Base-by-base conservation (phyloP, 768 basidiomycete genomes). In the Dacryopinax primogenitus region DNA sequence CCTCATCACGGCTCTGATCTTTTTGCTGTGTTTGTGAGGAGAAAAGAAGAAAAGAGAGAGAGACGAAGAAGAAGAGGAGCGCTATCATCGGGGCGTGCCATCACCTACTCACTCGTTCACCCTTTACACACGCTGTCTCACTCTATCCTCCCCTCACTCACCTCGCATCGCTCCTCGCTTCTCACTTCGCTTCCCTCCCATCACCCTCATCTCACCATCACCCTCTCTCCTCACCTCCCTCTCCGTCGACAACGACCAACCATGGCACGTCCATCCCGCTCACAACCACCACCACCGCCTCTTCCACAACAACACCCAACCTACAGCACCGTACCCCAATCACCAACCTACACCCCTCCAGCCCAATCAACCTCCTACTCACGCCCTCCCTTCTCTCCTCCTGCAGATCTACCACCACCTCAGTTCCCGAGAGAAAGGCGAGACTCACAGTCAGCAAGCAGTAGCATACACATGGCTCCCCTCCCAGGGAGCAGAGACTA, bases 401-500 rank as follows among this genome's bases (percentile, higher is more conserved):
- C 51, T 15, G 51, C 51, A 58, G 51, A 58, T 30, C 51, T 58
- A 21, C 51, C 51, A 3, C 51, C 51, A 3, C 51, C 51, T 28
- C 13, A 15, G 13, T 26, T 26, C 51, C 51, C 11, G 51, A 11
- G 51, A 32, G 51, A 58, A 58, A 11, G 51, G 51, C 3, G 51
- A 6, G 51, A 58, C 51, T 28, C 26, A 3, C 18, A 15, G 3
- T 23, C 51, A 28, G 12, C 51, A 6, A 21, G 51, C 51, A 32
- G 45, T 9, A 47, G 51, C 51, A 58, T 58, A 58, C 51, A 58
- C 30, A 58, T 58, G 51, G 26, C 51, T 13, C 51, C 51, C 3
- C 51, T 58, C 30, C 51, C 51, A 30, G 51, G 51, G 13, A 58
- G 51, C 30, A 26, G 51, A 30, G 51, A 58, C 51, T 58, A 58